Evolutionary conservation across 208 protist genomes (phyloP), one percentile per base, ranked within the genome.

Genomic region (Porcisia deanei): DNA sequence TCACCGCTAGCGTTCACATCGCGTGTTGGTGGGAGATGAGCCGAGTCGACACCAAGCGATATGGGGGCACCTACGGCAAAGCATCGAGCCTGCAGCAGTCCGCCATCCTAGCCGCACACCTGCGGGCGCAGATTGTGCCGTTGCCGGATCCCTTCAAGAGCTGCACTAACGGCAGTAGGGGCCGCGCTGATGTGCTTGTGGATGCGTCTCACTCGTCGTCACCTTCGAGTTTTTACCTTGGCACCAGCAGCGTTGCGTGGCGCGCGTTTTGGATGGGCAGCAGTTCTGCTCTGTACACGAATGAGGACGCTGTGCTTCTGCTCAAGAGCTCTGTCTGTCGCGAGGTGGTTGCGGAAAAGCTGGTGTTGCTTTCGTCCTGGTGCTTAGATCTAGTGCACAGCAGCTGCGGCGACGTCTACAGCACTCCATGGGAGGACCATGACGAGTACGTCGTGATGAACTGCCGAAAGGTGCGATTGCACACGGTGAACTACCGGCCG

Each of bases 381-480:
- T 75, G 73, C 59, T 73, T 74, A 4, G 73, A 74, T 39, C 64
- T 86, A 2, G 77, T 80, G 22, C 79, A 85, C 41, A 83, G 76
- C 60, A 88, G 84, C 72, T 79, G 80, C 67, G 84, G 77, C 18
- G 73, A 79, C 55, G 84, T 88, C 34, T 67, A 67, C 58, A 72
- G 64, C n/a, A 54, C 71, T 30, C 72, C 77, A 39, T 39, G 43
- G 55, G 71, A 73, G 41, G 61, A 70, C 22, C 57, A 66, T 60
- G 87, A 91, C 73, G 82, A 87, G 71, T 91, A 85, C 73, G 82
- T 67, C 37, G 80, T 91, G 39, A 70, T 91, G 37, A 81, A 81
- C 73, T 82, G 76, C 53, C 65, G 79, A 8, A 74, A 79, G 37
- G 65, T 70, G 20, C 70, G 66, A 10, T 54, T 91, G 79, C 78